Conservation (phyloP, 768 basidiomycete genomes). For the Boletus bicolor region DNA sequence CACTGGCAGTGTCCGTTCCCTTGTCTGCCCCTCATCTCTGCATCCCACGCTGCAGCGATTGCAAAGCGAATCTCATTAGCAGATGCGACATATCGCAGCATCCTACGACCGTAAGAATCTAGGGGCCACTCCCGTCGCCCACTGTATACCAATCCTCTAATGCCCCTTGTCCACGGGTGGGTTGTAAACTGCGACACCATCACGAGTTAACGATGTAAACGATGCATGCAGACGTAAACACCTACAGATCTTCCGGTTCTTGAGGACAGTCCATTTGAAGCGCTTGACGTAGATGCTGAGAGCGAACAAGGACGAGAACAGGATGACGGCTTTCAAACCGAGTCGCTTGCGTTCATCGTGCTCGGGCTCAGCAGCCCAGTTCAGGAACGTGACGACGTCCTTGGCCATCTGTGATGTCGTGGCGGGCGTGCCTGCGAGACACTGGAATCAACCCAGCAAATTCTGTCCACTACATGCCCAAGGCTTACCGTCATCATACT, state of each 20-base stretch:
- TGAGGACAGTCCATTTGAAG: slow-evolving; percentile 91
- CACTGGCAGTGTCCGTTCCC: not conserved
- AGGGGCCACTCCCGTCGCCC: slow-evolving; percentile 8
- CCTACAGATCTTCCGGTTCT: slow-evolving; percentile 90
- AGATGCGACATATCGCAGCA: slow-evolving; percentile 17
- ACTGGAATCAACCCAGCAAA: slow-evolving; percentile 7
- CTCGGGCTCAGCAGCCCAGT: slow-evolving; percentile 98
- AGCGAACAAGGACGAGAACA: slow-evolving; percentile 81
- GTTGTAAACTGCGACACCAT: slow-evolving; percentile 34
- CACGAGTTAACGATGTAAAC: slow-evolving; percentile 3
- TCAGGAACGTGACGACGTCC: slow-evolving; percentile 93
- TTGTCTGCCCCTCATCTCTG: not conserved
- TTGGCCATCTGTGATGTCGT: slow-evolving; percentile 99
- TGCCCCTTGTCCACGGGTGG: slow-evolving; percentile 36
- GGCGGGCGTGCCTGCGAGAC: slow-evolving; percentile 78
- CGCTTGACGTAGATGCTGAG: slow-evolving; percentile 88
- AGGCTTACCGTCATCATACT: slow-evolving; percentile 85
- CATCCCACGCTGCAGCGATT: not conserved
- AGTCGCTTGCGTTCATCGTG: slow-evolving; percentile 97
- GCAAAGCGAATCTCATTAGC: slow-evolving; percentile 21
- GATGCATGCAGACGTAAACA: slow-evolving; percentile 15
- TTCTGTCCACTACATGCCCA: not conserved
- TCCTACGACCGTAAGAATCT: slow-evolving; percentile 27
- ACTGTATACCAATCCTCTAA: slow-evolving; percentile 22
- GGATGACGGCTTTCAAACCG: slow-evolving; percentile 92